Base-by-base conservation (phyloP, 1,284 basidiomycete species). In the Agaricales sp. region DNA sequence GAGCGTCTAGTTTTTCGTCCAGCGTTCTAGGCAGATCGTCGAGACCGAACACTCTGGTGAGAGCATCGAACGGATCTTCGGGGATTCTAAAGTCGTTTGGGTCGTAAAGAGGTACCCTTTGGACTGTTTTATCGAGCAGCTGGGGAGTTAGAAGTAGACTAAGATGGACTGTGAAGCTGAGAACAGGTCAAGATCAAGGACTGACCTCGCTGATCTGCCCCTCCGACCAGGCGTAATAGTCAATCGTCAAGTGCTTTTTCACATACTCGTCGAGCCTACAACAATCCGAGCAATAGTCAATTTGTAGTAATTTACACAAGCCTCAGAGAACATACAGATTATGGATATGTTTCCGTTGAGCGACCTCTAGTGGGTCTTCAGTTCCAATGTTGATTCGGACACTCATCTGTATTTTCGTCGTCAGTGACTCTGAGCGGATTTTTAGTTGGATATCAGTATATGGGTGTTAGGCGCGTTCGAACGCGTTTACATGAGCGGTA, bases 321-420 rank as follows among this genome's bases (percentile, higher is more conserved):
- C n/a, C n/a, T n/a, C n/a, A n/a, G n/a, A 41, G 19, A 4, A 16
- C 39, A 20, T 41, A 20, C 39, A 41, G 4, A 16, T 41, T n/a
- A 41, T 41, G 39, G 19, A 41, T 41, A 20, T 41, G 39, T 41
- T 41, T 41, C 8, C 39, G 39, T 16, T 41, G 39, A n/a, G 39
- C 39, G n/a, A 41, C n/a, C 16, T 41, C 39, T 6, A 41, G 39
- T 4, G 13, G 39, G 39, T 41, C 39, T 41, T 41, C n/a, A n/a
- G n/a, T n/a, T n/a, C n/a, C 39, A 16, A 41, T 16, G 39, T 16
- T n/a, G 19, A 41, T 16, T 8, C 39, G 6, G 19, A 30, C 6
- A 30, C 26, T 14, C 26, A 30, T 30, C n/a, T n/a, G n/a, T n/a
- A n/a, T n/a, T n/a, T n/a, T n/a, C n/a, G n/a, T n/a, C n/a, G n/a